Conservation (phyloP, 2,329 filamentous ascomycete species). For the Podosphaera leucotricha region DNA sequence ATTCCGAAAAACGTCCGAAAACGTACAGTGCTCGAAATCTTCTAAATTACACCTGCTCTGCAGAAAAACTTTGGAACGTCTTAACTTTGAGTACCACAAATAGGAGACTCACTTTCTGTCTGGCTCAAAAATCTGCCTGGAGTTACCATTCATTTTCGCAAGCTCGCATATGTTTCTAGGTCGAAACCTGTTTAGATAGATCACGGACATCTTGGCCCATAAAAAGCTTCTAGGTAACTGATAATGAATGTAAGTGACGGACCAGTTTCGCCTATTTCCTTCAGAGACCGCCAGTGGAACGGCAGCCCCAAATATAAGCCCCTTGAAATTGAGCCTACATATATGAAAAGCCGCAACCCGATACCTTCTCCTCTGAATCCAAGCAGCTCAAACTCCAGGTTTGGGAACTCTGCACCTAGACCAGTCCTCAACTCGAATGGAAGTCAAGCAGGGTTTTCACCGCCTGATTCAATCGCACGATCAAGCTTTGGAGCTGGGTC, state of each 20-base stretch:
- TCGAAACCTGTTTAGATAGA: slow-evolving; percentile 4
- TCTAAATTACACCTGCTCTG: no score
- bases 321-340: slow-evolving; percentile 24
- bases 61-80: no score
- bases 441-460: slow-evolving; percentile 47
- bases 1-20: no score
- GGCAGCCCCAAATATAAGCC: slow-evolving; percentile 42
- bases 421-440: slow-evolving; percentile 17
- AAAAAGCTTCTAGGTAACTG: slow-evolving; percentile 1
- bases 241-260: slow-evolving; percentile 51
- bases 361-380: slow-evolving; percentile 49
- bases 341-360: slow-evolving; percentile 30
- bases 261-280: slow-evolving; percentile 59
- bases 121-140: no score
- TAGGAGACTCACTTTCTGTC: no score
- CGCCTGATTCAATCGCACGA: slow-evolving; percentile 66
- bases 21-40: no score
- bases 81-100: no score
- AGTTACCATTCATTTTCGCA: slow-evolving; percentile 1
- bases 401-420: slow-evolving; percentile 31
- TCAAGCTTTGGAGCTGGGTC: slow-evolving; percentile 59
- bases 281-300: slow-evolving; percentile 65
- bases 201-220: slow-evolving; percentile 4
- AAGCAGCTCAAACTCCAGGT: slow-evolving; percentile 31
- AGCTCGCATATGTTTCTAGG: slow-evolving; percentile 4